Evolutionary conservation across 2,329 filamentous ascomycete genomes (phyloP), one percentile per base, ranked within the genome.

Genomic region (Aureobasidium sp.): DNA sequence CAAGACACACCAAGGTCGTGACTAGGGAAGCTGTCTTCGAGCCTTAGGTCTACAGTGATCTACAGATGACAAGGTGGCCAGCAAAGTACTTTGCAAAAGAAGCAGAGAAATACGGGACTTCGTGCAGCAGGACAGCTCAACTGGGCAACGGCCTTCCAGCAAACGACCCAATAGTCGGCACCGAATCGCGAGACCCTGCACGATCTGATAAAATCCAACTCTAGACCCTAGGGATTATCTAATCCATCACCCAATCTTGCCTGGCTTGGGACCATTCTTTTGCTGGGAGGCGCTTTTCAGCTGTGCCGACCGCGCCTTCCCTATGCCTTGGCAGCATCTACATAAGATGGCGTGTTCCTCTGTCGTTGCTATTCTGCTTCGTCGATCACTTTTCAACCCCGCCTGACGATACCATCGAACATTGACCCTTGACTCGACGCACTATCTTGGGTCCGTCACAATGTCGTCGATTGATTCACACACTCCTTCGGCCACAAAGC

Each of bases 181-280:
- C 11, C 27, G 11, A 4, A 17, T 42, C 25, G n/a, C 37, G 29
- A 31, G 33, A 49, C 23, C 31, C 55, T 58, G 53, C 37, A 40
- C 8, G 42, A 49, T 58, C 55, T 25, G 55, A 58, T 58, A 40
- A 58, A 43, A 43, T 21, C 40, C 21, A 11, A 21, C 42, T 25
- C 23, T 47, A 21, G 43, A 40, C 40, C 25, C 25, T 21, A 46
- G 40, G 38, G 37, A 45, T 37, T 37, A 57, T 58, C 55, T 58
- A 38, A 58, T 58, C 55, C 42, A 58, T 58, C 55, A 46, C 54
- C 55, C 43, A 58, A 58, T 58, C 55, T 58, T 49, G 42, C 55
- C 43, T 58, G 55, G 54, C 23, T 19, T 43, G 42, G 23, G 17
- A 10, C 53, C 42, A n/a, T 57, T 46, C 33, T 58, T 58, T 49